phyloP scores from a whole-genome alignment of 2,329 filamentous ascomycete species.

The Fusarium tjaetaba region DNA sequence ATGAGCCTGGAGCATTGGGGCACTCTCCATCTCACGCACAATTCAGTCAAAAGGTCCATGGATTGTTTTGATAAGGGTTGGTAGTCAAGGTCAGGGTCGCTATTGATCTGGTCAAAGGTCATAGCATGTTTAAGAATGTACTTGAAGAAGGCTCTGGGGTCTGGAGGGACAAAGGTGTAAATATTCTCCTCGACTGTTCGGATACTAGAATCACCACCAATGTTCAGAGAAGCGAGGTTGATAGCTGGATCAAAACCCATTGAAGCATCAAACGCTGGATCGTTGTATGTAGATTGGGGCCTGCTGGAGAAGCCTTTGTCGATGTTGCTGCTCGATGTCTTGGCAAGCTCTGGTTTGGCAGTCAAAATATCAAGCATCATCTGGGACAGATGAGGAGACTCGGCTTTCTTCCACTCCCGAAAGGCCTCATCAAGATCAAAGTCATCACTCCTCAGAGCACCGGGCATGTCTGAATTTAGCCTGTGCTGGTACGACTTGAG shows the following conservation, averaged over 20 bases:
- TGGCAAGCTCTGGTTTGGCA: conserved; percentile 85
- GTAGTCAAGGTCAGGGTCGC: conserved; percentile 59
- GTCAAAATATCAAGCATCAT: conserved; percentile 94
- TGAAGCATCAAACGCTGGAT: conserved; percentile 58
- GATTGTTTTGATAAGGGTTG: conserved; percentile 78
- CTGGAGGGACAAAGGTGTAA: conserved; percentile 90
- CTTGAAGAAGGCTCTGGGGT: conserved; percentile 84
- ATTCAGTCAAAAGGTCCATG: conserved; percentile 83
- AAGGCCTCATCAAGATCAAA: conserved; percentile 92
- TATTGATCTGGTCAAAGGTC: conserved; percentile 69
- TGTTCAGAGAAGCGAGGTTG: conserved; percentile 72
- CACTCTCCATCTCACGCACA: conserved; percentile 88
- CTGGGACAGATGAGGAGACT: conserved; percentile 85
- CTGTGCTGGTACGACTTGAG: conserved; percentile 94
- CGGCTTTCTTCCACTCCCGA: conserved; percentile 89
- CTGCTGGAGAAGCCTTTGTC: conserved; percentile 67
- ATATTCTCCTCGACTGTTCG: conserved; percentile 69
- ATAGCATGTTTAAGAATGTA: conserved; percentile 83
- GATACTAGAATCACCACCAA: conserved; percentile 65
- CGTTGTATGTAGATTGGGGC: conserved; percentile 59
- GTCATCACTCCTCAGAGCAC: conserved; percentile 82
- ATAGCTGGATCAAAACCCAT: conserved; percentile 72
- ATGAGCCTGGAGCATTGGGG: conserved; percentile 84
- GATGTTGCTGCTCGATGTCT: conserved; percentile 70
- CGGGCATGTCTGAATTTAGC: conserved; percentile 80